Evolutionary conservation across 108 stramenopile species (phyloP), one percentile per base, ranked within the genome.

Genomic region (Aurantiochytrium sp.): DNA sequence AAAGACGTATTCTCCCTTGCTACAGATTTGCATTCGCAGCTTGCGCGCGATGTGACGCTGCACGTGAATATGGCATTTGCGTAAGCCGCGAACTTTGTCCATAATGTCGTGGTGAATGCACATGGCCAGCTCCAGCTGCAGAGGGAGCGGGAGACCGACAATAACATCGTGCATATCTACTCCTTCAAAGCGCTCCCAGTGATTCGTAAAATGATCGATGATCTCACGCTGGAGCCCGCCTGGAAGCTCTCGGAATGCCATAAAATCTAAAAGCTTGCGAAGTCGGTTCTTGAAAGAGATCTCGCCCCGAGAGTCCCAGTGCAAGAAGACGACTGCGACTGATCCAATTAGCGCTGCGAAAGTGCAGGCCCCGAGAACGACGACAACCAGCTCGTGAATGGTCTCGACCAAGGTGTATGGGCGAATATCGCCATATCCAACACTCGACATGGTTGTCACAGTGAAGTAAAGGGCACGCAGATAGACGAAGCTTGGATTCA

Each of bases 381-480:
- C 92, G 0, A 94, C 93, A 6, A 76, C 44, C 12, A 91, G 45
- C 72, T 93, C 89, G 69, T 87, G 93, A 58, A 93, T 51, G 21
- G 93, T 95, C 90, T 94, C 94, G n/a, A 93, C 49, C 42, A 69
- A 64, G 10, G 90, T 94, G 35, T 60, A 59, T 5, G 95, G 95
- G 3, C 72, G 71, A 87, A 95, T 93, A 87, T 95, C 95, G 14
- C 94, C 93, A 60, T 93, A 93, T 21, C 94, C 93, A 5, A 93
- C 92, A 0, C 92, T 90, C 43, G 91, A 90, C 71, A 95, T 90
- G 4, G 93, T 93, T 35, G 93, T 93, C 19, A 94, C 72, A 8
- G 90, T 60, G 57, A 93, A 92, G 87, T 94, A 93, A 25, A 95
- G 45, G 29, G 93, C 58, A 0, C 95, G 60, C 8, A 91, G 16